phyloP scores from a whole-genome alignment of 345 rosid genomes.

The Raphanus raphanistrum region DNA sequence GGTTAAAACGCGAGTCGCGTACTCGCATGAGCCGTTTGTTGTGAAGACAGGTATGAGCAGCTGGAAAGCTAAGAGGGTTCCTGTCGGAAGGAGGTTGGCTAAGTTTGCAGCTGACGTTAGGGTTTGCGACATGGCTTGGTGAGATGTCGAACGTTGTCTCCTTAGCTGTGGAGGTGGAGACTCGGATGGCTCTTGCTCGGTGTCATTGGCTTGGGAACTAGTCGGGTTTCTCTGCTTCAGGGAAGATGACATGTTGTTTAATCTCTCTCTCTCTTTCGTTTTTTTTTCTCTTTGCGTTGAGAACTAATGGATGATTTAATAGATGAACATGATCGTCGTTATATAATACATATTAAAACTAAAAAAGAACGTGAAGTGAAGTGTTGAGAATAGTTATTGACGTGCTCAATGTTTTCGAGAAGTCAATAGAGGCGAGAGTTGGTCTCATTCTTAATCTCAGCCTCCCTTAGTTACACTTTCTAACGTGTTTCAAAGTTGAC shows the following conservation, averaged over 20 bases:
- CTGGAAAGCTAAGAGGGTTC: slow-evolving; percentile 85
- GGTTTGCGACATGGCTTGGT: slow-evolving; percentile 66
- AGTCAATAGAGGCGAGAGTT: slow-evolving; percentile 11
- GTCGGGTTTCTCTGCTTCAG: slow-evolving; percentile 29
- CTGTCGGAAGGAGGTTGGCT: slow-evolving; percentile 94
- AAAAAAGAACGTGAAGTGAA: too few relatives aligned
- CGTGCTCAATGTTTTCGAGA: slow-evolving; percentile 9
- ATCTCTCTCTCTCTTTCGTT: background rate
- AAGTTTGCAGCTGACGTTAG: slow-evolving; percentile 78
- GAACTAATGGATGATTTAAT: background rate
- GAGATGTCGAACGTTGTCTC: slow-evolving; percentile 49
- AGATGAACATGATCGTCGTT: slow-evolving; percentile 1
- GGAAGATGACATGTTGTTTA: slow-evolving; percentile 20
- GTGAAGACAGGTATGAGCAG: slow-evolving; percentile 84
- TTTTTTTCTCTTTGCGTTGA: background rate
- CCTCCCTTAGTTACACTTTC: background rate
- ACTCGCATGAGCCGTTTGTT: slow-evolving; percentile 75
- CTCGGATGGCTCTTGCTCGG: slow-evolving; percentile 29
- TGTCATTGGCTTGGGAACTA: background rate
- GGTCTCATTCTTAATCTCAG: background rate
- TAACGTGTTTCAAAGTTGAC: slow-evolving; percentile 7
- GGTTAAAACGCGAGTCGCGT: slow-evolving; percentile 58
- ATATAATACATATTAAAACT: background rate
- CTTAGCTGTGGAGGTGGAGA: slow-evolving; percentile 20
- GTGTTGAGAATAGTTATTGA: background rate